Evolutionary conservation across 345 rosid genomes (phyloP), one percentile per base, ranked within the genome.

Genomic region (Diplotaxis tenuifolia): DNA sequence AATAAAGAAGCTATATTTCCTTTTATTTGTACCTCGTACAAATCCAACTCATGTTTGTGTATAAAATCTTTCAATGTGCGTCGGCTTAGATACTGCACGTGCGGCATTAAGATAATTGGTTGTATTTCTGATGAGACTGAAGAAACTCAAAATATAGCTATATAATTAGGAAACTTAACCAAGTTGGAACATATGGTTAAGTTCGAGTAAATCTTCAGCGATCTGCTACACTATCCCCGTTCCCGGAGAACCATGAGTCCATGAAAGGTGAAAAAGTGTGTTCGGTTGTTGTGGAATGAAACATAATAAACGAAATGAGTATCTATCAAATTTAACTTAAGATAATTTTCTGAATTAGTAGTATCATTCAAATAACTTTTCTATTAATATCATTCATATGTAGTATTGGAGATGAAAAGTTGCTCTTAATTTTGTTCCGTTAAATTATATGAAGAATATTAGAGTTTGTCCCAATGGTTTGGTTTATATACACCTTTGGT

Each of bases 71-170:
- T 9, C 64, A 56, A 64, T 72, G 58, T 73, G 58, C 63, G 32
- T 45, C 52, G 52, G 54, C 31, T 63, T 27, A 40, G 32, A 64
- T 73, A 73, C 27, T 56, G 50, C 77, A 73, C 71, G 71, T 65
- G 71, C 14, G 59, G 27, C 29, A 65, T 55, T 64, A 42, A 65
- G 23, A 28, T 65, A 49, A 49, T 73, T 64, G 56, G 70, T 28
- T 19, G 57, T 9, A 56, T 14, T 16, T 36, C 49, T 40, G 47
- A 56, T 40, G 64, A 61, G 53, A 52, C 68, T 38, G 14, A 23
- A 72, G 42, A 7, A 34, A 7, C 21, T 62, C 28, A 23, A 3
- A 68, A 38, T 68, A 0, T 55, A 0, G 8, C 18, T 36, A 23
- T 32, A 34, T 9, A 50, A 22, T 22, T 34, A 50, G 50, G 38